phyloP scores from a whole-genome alignment of 257 asterid genomes.

The Scutellaria minor region DNA sequence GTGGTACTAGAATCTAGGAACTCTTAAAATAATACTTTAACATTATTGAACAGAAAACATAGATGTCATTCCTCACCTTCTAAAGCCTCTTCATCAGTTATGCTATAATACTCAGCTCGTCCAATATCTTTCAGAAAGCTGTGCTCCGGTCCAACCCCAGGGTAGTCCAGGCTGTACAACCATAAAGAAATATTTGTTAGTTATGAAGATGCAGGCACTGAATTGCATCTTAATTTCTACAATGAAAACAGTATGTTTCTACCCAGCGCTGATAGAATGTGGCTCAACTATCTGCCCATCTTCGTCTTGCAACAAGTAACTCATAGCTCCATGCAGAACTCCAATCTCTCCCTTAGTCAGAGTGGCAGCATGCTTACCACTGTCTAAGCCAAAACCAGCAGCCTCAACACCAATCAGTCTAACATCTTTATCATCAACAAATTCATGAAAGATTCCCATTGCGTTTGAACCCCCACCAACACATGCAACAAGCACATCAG shows the following conservation, averaged over 20 bases:
- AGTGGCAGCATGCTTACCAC: conserved; percentile 97
- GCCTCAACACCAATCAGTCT: conserved; percentile 95
- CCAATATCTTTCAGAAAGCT: conserved; percentile 92
- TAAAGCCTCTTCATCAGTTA: conserved; percentile 91
- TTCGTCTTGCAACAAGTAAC: conserved; percentile 91
- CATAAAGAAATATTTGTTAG: conserved; percentile 22
- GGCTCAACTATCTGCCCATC: conserved; percentile 97
- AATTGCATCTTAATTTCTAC: conserved; percentile 12
- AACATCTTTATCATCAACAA: conserved; percentile 81
- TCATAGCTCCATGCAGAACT: conserved; percentile 96
- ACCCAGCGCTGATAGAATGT: conserved; percentile 97
- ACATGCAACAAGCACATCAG: conserved; percentile 89
- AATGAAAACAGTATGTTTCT: conserved; percentile 25
- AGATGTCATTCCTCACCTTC: conserved; percentile 57
- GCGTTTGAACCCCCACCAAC: conserved; percentile 99
- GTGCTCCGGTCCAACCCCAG: conserved; percentile 98
- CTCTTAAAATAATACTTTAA: background rate
- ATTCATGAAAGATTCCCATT: conserved; percentile 90
- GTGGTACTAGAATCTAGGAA: background rate
- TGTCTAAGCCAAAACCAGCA: conserved; percentile 91
- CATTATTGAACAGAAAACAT: conserved; percentile 5
- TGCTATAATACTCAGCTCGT: conserved; percentile 80
- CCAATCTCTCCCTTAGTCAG: conserved; percentile 92
- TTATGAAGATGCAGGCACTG: background rate
- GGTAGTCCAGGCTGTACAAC: conserved; percentile 72